Conservation (phyloP, 441 rosid species). For the Erysimum cheiri region DNA sequence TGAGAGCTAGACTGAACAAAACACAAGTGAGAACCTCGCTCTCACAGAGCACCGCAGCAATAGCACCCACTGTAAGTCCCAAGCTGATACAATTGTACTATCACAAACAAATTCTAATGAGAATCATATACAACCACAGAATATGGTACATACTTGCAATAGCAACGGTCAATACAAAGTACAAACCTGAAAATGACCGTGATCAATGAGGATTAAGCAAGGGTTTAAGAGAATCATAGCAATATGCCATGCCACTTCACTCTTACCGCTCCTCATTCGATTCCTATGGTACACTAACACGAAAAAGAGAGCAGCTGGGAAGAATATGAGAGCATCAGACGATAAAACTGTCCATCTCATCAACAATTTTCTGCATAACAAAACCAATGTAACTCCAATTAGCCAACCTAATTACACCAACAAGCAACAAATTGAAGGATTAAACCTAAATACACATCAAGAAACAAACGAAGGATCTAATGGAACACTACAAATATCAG, state of each 20-base stretch:
- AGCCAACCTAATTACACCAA: conserved; percentile 12
- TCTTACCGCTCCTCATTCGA: conserved; percentile 24
- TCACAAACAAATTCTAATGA: conserved; percentile 39
- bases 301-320: conserved; percentile 77
- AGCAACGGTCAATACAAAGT: no score
- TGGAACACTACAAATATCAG: background rate
- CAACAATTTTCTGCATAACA: conserved; percentile 67
- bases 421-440: conserved; percentile 2
- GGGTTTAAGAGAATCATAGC: conserved; percentile 75
- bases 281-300: conserved; percentile 54
- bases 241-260: conserved; percentile 73
- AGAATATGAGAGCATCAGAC: conserved; percentile 76
- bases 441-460: no score
- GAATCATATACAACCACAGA: conserved; percentile 23
- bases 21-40: conserved; percentile 67
- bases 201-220: conserved; percentile 81
- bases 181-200: conserved; percentile 94
- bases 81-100: conserved; percentile 94
- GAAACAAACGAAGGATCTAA: no score
- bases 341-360: conserved; percentile 93
- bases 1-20: conserved; percentile 83
- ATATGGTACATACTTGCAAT: background rate
- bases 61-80: conserved; percentile 78
- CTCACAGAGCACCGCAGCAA: conserved; percentile 75
- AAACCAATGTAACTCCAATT: conserved; percentile 19